Conservation (phyloP, 495 filamentous ascomycete genomes). For the Viridothelium virens region DNA sequence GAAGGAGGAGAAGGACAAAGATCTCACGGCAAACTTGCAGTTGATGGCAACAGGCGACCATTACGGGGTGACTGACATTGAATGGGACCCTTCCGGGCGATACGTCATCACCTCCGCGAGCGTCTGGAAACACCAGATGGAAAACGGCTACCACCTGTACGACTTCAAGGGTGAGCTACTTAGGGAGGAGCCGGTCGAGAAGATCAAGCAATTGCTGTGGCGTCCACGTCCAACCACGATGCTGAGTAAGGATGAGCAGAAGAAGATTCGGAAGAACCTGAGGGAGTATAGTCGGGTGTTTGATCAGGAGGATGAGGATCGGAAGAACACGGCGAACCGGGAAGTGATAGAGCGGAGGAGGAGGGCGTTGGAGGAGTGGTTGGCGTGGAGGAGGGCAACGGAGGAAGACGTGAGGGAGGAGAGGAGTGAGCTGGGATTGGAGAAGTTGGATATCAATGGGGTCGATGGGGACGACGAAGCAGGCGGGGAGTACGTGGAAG, state of each 20-base stretch:
- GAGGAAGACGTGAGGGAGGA: constrained; percentile 68
- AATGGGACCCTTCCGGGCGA: constrained; percentile 94
- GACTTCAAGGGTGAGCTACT: constrained; percentile 87
- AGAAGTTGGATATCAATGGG: constrained; percentile 54
- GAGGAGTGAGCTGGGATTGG: constrained; percentile 56
- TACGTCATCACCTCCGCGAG: constrained; percentile 88
- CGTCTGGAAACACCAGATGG: constrained; percentile 97
- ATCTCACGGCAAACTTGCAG: constrained; percentile 86
- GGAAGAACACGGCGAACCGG: constrained; percentile 83
- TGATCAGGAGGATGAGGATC: constrained; percentile 88
- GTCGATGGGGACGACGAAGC: constrained; percentile 76
- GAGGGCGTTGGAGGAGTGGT: constrained; percentile 79
- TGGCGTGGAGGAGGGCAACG: constrained; percentile 69
- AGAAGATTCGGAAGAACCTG: constrained; percentile 94
- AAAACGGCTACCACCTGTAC: constrained; percentile 97
- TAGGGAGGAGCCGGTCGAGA: constrained; percentile 86
- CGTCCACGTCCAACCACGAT: constrained; percentile 83
- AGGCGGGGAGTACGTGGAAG: constrained; percentile 86
- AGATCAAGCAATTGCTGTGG: constrained; percentile 96
- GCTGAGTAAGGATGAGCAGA: constrained; percentile 89
- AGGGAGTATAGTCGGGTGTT: constrained; percentile 91
- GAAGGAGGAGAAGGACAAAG: constrained; percentile 84
- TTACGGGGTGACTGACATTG: constrained; percentile 93
- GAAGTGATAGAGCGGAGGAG: constrained; percentile 85
- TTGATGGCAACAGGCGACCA: constrained; percentile 88